These are phyloP conservation scores for Irpex sp. DNA, from an alignment of 1,284 basidiomycete species.

Conservation along the genomic window DNA sequence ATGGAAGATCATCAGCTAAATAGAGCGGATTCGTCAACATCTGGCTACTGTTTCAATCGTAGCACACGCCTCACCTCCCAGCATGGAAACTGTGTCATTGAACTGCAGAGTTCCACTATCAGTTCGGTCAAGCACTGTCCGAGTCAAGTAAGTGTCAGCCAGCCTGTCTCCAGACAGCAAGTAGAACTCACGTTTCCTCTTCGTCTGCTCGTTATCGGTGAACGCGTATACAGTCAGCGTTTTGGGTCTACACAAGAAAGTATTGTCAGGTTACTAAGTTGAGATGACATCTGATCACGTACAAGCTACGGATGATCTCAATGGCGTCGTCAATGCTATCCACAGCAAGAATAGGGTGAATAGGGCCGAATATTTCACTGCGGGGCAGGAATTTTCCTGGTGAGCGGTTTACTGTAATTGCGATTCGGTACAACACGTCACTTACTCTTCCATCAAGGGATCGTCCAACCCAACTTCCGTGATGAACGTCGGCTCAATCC, in stretches of 20 bases:
- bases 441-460: constrained; percentile 49
- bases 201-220: constrained; percentile 35
- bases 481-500: constrained; percentile 46
- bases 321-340: constrained; percentile 51
- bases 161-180: constrained; percentile 4
- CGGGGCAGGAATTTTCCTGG: background rate
- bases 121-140: constrained; percentile 44
- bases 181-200: constrained; percentile 34
- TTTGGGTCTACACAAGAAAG: constrained; percentile 29
- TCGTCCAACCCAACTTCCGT: constrained; percentile 45
- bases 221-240: constrained; percentile 51
- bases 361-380: constrained; percentile 67
- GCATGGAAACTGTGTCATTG: constrained; percentile 50
- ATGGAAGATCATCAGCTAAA: constrained; percentile 9
- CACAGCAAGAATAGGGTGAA: constrained; percentile 62
- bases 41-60: too few species aligned
- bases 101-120: constrained; percentile 47
- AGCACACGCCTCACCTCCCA: constrained; percentile 28
- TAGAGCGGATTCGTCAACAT: background rate
- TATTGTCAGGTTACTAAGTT: background rate
- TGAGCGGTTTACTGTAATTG: background rate
- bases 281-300: constrained; percentile 12
- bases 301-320: constrained; percentile 43
- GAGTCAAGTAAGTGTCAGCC: constrained; percentile 7
- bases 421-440: constrained; percentile 3